Base-by-base conservation (phyloP, 257 asterid genomes). In the Solanum gandarillasii region DNA sequence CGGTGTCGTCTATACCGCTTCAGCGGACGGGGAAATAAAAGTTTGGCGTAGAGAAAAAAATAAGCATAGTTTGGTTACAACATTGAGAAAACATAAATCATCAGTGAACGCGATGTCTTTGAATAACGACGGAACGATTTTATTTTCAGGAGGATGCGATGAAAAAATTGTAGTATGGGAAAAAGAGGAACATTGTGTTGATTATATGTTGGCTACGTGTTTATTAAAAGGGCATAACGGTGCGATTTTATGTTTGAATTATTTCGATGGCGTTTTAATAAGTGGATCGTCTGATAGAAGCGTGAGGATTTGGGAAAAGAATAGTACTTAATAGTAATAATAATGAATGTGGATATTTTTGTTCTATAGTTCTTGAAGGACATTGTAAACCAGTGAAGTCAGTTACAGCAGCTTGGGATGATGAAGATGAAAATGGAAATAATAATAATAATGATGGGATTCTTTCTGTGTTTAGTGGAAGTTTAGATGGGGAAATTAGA, bases 71-170 rank as follows among this genome's bases (percentile, higher is more conserved):
- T 86, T 93, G 0, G 93, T 87, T 87, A 95, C 93, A 23, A 88
- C 92, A 3, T 84, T 97, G 89, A 94, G 90, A 76, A 98, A 98
- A 9, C 98, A 93, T 18, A 93, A 95, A 70, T 89, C 94, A 2
- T 93, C 99, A 0, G 21, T 97, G 65, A 97, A 95, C 35, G 73
- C 94, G 0, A 93, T 94, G 83, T 93, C 90, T 78, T 93, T 95
- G 1, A 75, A 90, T 6, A 94, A 90, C 4, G 95, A 92, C 5
- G 94, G 96, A 70, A 83, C 83, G 0, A 32, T 91, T 0, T 94
- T 97, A 23, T 97, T 93, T 62, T 98, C 96, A 5, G 99, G 96
- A 6, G 96, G 96, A 5, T 97, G 97, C 2, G 97, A 97, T 85
- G 98, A 98, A 3, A 91, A 86, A 12, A n/a, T 96, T 9, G 90